A percentile compares a stretch with the other conserved stretches of the same genome.
phyloP scores from a whole-genome alignment of 805 yeast genomes.

The Peterozyma toletana region DNA sequence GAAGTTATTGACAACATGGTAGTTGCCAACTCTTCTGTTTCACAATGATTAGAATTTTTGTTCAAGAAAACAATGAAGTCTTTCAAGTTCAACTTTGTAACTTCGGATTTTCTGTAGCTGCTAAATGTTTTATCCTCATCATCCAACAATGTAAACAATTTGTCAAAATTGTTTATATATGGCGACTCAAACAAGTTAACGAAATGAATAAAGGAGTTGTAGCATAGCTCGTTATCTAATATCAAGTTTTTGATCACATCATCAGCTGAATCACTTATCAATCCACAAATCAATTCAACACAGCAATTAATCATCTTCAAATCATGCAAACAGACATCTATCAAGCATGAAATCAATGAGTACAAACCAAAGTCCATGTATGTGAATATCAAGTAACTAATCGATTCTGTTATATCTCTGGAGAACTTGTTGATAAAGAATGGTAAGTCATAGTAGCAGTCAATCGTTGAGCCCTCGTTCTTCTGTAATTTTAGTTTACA shows the following conservation, averaged over 20 bases:
- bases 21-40: not conserved
- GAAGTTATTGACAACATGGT: not conserved
- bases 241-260: constrained; percentile 6
- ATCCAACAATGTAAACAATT: constrained; percentile 5
- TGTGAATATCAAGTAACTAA: constrained; percentile 10
- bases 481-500: not conserved
- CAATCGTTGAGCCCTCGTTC: too few relatives aligned
- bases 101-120: not conserved
- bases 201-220: constrained; percentile 23
- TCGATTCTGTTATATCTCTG: too few relatives aligned
- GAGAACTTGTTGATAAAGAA: too few relatives aligned
- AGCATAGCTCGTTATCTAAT: constrained; percentile 10
- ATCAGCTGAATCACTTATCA: constrained; percentile 9
- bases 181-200: constrained; percentile 26
- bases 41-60: not conserved
- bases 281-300: constrained; percentile 14
- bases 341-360: constrained; percentile 29
- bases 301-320: constrained; percentile 20
- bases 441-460: too few relatives aligned
- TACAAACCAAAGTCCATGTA: constrained; percentile 30
- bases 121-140: too few relatives aligned
- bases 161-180: constrained; percentile 17
- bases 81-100: not conserved
- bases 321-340: constrained; percentile 23
- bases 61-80: not conserved